These are phyloP conservation scores for Cladosporium sp. DNA, from an alignment of 2,329 filamentous ascomycete species.

Conservation along the genomic window DNA sequence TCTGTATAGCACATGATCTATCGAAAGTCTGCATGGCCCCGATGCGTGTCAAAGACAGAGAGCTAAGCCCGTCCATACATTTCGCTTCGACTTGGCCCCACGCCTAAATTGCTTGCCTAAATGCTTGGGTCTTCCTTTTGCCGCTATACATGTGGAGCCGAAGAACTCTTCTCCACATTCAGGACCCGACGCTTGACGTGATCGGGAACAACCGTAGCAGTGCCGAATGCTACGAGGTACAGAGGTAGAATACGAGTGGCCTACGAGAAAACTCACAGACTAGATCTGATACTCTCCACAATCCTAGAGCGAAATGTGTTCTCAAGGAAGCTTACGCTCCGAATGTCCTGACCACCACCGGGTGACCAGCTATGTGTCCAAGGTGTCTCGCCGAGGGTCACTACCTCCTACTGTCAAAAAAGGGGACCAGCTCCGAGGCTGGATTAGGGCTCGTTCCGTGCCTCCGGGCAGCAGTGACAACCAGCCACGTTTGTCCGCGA, in stretches of 20 bases:
- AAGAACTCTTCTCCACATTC: neutral
- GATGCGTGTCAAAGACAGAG: neutral
- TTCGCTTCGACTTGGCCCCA: neutral
- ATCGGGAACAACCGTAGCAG: neutral
- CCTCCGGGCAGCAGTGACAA: too few species aligned
- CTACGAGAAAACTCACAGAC: too few species aligned
- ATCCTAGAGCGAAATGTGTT: neutral
- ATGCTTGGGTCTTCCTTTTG: neutral
- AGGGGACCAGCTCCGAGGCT: too few species aligned
- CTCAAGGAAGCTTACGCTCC: neutral
- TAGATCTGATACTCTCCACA: neutral
- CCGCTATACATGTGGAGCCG: slow-evolving; percentile 2
- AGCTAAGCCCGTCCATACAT: neutral
- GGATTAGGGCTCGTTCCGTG: too few species aligned
- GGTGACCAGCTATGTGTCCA: too few species aligned
- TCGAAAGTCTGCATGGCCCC: neutral
- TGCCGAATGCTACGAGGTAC: neutral
- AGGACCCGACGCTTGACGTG: neutral
- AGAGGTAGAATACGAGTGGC: neutral
- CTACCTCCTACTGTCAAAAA: too few species aligned
- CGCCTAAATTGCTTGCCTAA: slow-evolving; percentile 6
- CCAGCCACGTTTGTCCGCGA: too few species aligned
- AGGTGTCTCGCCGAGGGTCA: too few species aligned
- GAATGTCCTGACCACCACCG: too few species aligned
- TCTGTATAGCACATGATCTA: neutral